Evolutionary conservation across 176 grass and related monocot species (phyloP), one percentile per base, ranked within the genome.

Genomic region (Aegilops bicornis): DNA sequence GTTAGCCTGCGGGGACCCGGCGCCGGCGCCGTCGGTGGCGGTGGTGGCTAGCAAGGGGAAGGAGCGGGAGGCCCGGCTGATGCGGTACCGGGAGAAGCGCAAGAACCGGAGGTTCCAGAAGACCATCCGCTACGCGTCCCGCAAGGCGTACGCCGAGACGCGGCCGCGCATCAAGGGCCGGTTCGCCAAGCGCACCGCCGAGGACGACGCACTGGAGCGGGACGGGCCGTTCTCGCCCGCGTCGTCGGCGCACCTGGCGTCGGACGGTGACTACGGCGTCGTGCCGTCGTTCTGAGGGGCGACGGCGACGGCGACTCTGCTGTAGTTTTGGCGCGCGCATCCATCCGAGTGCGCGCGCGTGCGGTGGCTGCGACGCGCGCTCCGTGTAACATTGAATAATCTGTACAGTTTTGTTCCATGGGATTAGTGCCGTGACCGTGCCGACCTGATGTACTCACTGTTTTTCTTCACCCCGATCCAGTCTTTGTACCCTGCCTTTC

Each of bases 1-100:
- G 48, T 83, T 52, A 25, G 52, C 71, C 27, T 69, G 17, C 10
- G 29, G 6, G 17, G 60, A 35, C 69, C 60, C 13, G 6, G 35
- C 65, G 25, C 39, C 30, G 32, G 1, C 74, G 27, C 17, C 54
- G 58, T 45, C 64, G 56, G 20, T 60, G 59, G 22, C 37, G 35
- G 50, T 78, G 82, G 71, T 69, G 24, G 85, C 56, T 27, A 85
- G 82, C 82, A 85, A 32, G 64, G 90, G 91, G 11, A 76, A 64
- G 76, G 88, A 97, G 32, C 78, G 95, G 85, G 87, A 91, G 82
- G 95, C 95, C 43, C 89, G 84, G 39, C 79, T 97, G 86, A 95
- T 97, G 92, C 88, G 95, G 78, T 97, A 97, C 90, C 79, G 92
- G 2, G 91, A 95, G 84, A 97, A 97, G 87, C 86, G 95, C 72